Evolutionary conservation across 441 rosid species (phyloP).

Genomic region (Raphanus hybrid): DNA sequence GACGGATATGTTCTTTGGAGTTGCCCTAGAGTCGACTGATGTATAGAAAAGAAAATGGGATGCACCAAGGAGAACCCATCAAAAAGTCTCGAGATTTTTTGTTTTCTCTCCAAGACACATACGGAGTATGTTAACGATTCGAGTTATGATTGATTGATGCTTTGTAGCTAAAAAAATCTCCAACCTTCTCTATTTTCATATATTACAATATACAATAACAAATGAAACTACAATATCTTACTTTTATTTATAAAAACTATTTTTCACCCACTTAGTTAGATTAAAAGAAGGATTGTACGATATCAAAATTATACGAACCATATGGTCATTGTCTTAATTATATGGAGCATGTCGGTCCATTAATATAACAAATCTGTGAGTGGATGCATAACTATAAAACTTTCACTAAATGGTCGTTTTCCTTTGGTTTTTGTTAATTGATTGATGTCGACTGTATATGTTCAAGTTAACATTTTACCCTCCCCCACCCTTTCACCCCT

Average conservation of each 20-base stretch:
- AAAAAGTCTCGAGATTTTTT: background rate
- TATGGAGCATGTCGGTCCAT: constrained; percentile 21
- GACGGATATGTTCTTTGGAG: background rate
- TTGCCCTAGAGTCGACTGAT: background rate
- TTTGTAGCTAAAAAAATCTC: background rate
- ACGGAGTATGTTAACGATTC: background rate
- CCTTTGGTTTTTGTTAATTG: background rate
- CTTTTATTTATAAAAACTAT: background rate
- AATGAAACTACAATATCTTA: background rate
- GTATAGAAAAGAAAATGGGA: background rate
- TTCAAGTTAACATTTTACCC: no score
- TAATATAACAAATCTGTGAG: background rate
- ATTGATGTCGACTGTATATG: background rate
- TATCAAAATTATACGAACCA: background rate
- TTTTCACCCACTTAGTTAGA: background rate
- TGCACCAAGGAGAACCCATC: background rate
- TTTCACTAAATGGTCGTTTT: background rate
- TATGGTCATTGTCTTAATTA: background rate
- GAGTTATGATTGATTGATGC: background rate
- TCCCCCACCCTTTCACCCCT: no score
- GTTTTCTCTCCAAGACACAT: background rate
- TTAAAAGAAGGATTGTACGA: background rate
- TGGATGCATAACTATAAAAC: background rate
- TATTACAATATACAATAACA: background rate
- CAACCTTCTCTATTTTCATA: background rate